Evolutionary conservation across 306 rosid genomes (phyloP), one percentile per base, ranked within the genome.

Genomic region (Dalbergia cochinchinensis): DNA sequence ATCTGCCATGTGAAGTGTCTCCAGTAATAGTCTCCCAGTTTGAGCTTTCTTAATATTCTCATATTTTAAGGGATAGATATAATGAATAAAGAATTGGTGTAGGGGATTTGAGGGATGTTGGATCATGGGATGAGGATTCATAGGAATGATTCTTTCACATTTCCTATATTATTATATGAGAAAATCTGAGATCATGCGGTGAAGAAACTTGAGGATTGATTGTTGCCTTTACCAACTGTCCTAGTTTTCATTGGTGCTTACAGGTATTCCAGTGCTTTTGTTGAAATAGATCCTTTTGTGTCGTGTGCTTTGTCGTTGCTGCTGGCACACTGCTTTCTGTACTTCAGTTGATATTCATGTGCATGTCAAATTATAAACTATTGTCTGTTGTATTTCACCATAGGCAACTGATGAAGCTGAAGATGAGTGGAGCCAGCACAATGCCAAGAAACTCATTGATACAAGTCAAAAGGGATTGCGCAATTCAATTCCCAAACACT

Each of bases 321-420:
- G 64, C 39, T 19, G 34, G 37, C 41, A 39, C 61, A 22, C 22
- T 18, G 58, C 47, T 8, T 50, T 76, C 35, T 55, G 14, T 65
- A 18, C 35, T 11, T 44, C 15, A 10, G 64, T 34, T 39, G 42
- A 45, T 81, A 16, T 68, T 37, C 5, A 44, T 1, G 31, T 35
- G 34, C 5, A 41, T 45, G 59, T 60, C 44, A 57, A 62, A 65
- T 31, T 14, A 18, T 54, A 50, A 60, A 61, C 73, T 72, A 11
- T 10, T 12, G 57, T 50, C 19, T 16, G 62, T 51, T 44, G 74
- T 15, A 62, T 55, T 78, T 74, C 50, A 62, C 71, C 60, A 66
- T 83, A 92, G 99, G 99, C 93, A 34, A 94, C 92, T 78, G 97
- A 91, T 76, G 99, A 94, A 86, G 99, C 97, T 11, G 95, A 91